Evolutionary conservation across 257 asterid genomes (phyloP).

Genomic region (Pogostemon cablin): DNA sequence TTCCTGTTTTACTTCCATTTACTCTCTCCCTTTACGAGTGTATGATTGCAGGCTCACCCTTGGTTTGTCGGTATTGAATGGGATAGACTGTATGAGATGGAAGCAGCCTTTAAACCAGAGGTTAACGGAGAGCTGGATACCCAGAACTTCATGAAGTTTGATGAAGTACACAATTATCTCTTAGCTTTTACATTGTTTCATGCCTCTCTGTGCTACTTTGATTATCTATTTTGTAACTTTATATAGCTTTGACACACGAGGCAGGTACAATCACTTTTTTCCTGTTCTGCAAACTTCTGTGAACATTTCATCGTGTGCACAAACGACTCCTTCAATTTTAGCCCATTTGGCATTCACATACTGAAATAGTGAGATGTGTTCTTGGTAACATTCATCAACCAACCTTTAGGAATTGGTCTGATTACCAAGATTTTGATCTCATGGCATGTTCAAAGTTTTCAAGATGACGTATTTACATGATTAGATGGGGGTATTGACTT

Average conservation of each 20-base stretch:
- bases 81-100: slow-evolving; percentile 93
- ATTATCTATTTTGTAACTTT: background rate
- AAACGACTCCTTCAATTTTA: slow-evolving; percentile 12
- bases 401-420: background rate
- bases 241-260: slow-evolving; percentile 1
- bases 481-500: background rate
- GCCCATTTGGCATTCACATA: background rate
- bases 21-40: slow-evolving; percentile 29
- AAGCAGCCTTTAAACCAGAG: slow-evolving; percentile 88
- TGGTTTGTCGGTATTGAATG: slow-evolving; percentile 78
- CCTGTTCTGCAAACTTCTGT: too few relatives aligned
- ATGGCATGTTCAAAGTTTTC: slow-evolving; percentile 18
- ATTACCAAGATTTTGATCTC: background rate
- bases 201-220: background rate
- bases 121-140: slow-evolving; percentile 97
- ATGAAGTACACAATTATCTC: slow-evolving; percentile 61
- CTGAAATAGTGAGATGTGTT: background rate
- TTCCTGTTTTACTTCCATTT: slow-evolving; percentile 1
- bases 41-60: slow-evolving; percentile 73
- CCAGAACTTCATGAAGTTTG: slow-evolving; percentile 90
- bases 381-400: background rate
- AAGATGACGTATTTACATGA: background rate
- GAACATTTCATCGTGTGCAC: background rate
- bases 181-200: slow-evolving; percentile 28
- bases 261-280: too few relatives aligned